Evolutionary conservation across 208 protist genomes (phyloP), one percentile per base, ranked within the genome.

Genomic region (Crithidia sp.): DNA sequence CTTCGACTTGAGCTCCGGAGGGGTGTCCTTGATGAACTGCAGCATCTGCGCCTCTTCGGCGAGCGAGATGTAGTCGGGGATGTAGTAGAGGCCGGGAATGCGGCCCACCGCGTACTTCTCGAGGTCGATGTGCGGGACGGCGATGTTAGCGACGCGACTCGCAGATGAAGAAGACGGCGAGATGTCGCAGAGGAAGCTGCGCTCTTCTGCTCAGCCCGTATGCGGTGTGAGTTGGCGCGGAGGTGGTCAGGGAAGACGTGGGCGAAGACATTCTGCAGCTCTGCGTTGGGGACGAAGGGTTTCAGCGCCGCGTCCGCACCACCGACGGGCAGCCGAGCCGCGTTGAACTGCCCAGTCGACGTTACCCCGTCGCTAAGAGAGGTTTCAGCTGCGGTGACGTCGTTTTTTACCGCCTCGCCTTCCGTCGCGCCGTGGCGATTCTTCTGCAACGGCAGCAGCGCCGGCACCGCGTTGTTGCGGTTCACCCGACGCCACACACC

Each of bases 41-140:
- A 95, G 47, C 39, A 95, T 94, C 74, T 87, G 76, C 69, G 75
- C 49, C 67, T 97, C 90, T 75, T 98, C 95, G 41, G 83, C 78
- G 53, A 65, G 76, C 16, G 82, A 88, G 57, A 96, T 83, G 81
- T 95, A 98, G 80, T 98, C 74, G 2, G 89, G 90, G 68, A 98
- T 95, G 73, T 98, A 98, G 74, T 92, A 96, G 37, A 98, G 76
- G 56, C 77, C 79, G 8, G 87, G 79, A 49, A 97, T 70, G 47
- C 59, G 72, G 49, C 91, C 89, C 10, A 96, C 88, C 3, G 74
- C 74, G 75, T 92, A 97, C 47, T 63, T 62, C 7, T 74, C 78
- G 5, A 97, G 80, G 52, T 93, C 76, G 3, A 97, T 10, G 71
- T 96, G 92, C 47, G 45, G 2, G 12, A 44, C 41, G 39, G 40